These are phyloP conservation scores for Citrullus colocynthis DNA, from an alignment of 306 rosid genomes.

Conservation along the genomic window DNA sequence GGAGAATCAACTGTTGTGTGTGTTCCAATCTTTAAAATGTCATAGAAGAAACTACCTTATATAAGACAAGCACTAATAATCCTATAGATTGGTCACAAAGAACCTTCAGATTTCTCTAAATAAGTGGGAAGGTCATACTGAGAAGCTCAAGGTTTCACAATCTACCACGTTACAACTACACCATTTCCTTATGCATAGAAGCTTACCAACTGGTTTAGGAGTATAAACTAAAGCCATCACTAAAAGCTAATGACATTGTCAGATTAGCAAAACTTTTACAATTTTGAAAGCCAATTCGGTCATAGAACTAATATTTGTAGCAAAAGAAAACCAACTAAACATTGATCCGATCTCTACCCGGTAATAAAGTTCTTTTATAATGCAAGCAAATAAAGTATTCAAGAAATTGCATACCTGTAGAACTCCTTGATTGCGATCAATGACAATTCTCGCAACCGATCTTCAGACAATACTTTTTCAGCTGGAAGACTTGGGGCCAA, in stretches of 20 bases:
- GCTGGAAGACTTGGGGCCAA: constrained; percentile 27
- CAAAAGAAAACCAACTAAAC: not conserved
- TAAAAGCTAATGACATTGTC: not conserved
- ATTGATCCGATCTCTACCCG: not conserved
- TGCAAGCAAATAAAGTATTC: not conserved
- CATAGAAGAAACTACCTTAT: not conserved
- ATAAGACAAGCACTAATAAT: not conserved
- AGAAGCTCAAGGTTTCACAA: not conserved
- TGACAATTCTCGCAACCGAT: constrained; percentile 41
- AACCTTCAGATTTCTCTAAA: not conserved
- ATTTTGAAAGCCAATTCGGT: not conserved
- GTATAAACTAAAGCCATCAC: not conserved
- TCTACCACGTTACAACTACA: not conserved
- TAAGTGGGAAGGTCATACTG: not conserved
- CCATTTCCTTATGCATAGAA: not conserved
- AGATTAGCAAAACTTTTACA: not conserved
- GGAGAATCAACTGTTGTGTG: not conserved
- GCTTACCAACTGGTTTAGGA: not conserved
- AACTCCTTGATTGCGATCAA: constrained; percentile 73
- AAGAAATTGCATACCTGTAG: constrained; percentile 49
- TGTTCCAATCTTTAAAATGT: not conserved
- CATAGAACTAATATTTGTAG: not conserved
- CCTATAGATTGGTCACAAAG: not conserved
- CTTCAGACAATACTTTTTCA: constrained; percentile 38
- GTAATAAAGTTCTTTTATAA: not conserved